These are phyloP conservation scores for Diaporthe batatas DNA, from an alignment of 2,329 filamentous ascomycete species.

Conservation along the genomic window DNA sequence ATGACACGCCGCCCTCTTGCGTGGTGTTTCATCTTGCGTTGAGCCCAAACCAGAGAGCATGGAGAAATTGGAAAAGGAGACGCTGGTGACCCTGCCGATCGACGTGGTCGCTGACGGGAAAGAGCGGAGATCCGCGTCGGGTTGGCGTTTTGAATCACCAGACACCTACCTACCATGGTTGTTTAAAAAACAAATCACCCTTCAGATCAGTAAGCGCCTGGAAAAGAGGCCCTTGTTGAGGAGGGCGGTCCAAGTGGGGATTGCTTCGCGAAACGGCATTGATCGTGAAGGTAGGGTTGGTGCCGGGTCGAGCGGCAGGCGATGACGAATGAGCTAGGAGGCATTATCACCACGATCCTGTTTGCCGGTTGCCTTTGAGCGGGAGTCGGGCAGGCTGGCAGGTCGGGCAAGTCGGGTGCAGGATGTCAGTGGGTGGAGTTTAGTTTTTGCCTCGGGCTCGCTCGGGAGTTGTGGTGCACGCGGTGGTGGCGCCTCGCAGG, in stretches of 20 bases:
- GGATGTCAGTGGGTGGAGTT: constrained; percentile 20
- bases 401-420: constrained; percentile 21
- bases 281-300: constrained; percentile 16
- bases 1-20: constrained; percentile 20
- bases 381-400: constrained; percentile 29
- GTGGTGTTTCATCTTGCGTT: constrained; percentile 30
- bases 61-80: constrained; percentile 31
- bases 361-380: constrained; percentile 19
- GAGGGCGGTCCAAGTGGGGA: constrained; percentile 18
- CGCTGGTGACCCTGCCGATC: constrained; percentile 28
- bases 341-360: neutral
- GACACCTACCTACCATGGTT: neutral
- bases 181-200: neutral
- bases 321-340: constrained; percentile 16
- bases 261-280: constrained; percentile 31
- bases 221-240: neutral
- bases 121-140: constrained; percentile 27
- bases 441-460: constrained; percentile 29
- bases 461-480: constrained; percentile 13
- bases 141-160: constrained; percentile 18
- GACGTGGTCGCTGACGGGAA: constrained; percentile 15
- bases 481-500: constrained; percentile 2
- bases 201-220: constrained; percentile 24
- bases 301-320: constrained; percentile 22
- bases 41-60: constrained; percentile 10